phyloP scores from a whole-genome alignment of 345 rosid species.

The Mercurialis annua region DNA sequence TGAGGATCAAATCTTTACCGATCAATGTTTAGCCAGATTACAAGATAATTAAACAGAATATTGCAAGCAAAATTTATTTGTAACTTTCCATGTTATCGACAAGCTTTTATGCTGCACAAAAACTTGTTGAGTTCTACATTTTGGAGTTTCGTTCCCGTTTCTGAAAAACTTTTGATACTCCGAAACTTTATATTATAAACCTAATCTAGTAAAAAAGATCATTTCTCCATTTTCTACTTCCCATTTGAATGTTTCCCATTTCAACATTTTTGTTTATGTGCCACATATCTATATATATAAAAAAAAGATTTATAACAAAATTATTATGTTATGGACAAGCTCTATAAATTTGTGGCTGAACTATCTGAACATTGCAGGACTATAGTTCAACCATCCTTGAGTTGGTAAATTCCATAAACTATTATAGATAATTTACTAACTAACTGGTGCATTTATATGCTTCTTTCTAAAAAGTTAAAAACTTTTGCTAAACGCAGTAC shows the following conservation, averaged over 20 bases:
- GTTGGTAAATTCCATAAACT: background rate
- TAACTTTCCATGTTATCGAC: background rate
- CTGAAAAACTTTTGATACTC: too few species aligned
- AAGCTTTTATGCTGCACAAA: too few species aligned
- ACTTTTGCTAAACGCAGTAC: background rate
- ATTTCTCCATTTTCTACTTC: too few species aligned
- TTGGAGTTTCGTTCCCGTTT: too few species aligned
- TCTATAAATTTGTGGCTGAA: background rate
- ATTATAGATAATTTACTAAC: background rate
- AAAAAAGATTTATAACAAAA: background rate
- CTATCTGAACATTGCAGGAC: background rate
- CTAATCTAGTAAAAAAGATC: too few species aligned
- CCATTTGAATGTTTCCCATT: too few species aligned
- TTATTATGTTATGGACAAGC: background rate
- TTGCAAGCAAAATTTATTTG: background rate
- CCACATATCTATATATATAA: background rate
- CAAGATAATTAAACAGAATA: background rate
- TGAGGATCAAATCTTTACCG: constrained; percentile 17
- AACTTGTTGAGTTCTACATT: too few species aligned
- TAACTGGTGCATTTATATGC: background rate
- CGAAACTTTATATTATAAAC: too few species aligned
- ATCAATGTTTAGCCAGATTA: constrained; percentile 5
- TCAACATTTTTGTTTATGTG: too few species aligned
- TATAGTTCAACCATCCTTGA: background rate
- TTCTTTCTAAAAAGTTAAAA: background rate